Percentiles rank a stretch among this genome's conserved stretches.
These are phyloP conservation scores for Oryza brachyantha DNA, from an alignment of 176 grass and related monocot genomes.

Conservation along the genomic window DNA sequence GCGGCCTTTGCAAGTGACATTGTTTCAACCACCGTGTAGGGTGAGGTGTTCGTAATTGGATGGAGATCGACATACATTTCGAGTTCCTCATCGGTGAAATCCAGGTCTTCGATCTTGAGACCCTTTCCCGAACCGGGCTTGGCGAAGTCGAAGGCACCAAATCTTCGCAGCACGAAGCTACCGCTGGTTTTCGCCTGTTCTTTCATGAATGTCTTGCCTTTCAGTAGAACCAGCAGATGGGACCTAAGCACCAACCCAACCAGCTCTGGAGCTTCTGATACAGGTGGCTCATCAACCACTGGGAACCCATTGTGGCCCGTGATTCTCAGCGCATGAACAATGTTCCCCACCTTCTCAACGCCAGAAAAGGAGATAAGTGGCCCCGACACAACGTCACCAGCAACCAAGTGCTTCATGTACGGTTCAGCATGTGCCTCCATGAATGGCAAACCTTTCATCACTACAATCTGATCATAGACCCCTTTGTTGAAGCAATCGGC, in stretches of 20 bases:
- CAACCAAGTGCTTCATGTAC: conserved; percentile 68
- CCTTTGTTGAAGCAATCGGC: conserved; percentile 91
- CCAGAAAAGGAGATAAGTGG: conserved; percentile 69
- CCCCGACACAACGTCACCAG: conserved; percentile 71
- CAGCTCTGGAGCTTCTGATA: conserved; percentile 72
- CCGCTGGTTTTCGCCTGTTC: conserved; percentile 52
- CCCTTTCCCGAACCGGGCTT: conserved; percentile 88
- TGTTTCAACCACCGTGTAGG: conserved; percentile 85
- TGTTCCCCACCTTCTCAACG: conserved; percentile 72
- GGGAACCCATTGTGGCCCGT: conserved; percentile 94
- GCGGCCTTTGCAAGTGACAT: conserved; percentile 93
- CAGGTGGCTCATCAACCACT: conserved; percentile 79
- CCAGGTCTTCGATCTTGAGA: conserved; percentile 68
- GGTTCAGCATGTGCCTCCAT: conserved; percentile 93
- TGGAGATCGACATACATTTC: conserved; percentile 94
- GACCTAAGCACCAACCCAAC: conserved; percentile 80
- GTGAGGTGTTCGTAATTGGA: conserved; percentile 77
- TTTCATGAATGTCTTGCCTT: conserved; percentile 63
- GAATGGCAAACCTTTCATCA: conserved; percentile 93
- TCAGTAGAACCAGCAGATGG: conserved; percentile 72
- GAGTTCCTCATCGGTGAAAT: conserved; percentile 75
- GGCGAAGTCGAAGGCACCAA: conserved; percentile 65
- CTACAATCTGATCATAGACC: conserved; percentile 83
- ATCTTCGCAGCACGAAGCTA: conserved; percentile 49
- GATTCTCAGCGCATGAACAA: conserved; percentile 61